Conservation (phyloP, 176 grass and related monocot genomes). For the Neostapfia colusana region DNA sequence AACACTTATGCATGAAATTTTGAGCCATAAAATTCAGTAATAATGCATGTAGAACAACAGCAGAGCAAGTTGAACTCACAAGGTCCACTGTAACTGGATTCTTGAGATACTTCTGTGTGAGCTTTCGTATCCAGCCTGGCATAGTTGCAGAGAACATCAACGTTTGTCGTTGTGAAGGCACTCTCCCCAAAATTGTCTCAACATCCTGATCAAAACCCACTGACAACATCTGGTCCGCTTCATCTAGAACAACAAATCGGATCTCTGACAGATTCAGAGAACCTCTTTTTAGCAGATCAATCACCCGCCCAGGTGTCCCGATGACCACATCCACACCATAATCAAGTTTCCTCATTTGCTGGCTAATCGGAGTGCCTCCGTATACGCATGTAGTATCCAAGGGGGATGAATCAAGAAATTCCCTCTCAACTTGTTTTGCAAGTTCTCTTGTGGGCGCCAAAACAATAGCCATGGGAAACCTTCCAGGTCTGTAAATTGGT, state of each 20-base stretch:
- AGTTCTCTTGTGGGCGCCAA: conserved; percentile 94
- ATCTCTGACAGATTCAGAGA: conserved; percentile 63
- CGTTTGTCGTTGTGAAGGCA: conserved; percentile 61
- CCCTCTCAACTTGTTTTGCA: conserved; percentile 91
- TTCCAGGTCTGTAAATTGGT: conserved; percentile 55
- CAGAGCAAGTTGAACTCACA: conserved; percentile 51
- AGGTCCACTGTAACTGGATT: conserved; percentile 73
- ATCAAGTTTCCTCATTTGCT: conserved; percentile 68
- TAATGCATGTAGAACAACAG: neutral
- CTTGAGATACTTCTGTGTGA: conserved; percentile 67
- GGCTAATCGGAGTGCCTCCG: conserved; percentile 79
- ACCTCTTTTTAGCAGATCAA: conserved; percentile 81
- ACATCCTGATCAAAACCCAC: conserved; percentile 92
- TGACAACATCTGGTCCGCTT: conserved; percentile 94
- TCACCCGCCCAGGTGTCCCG: conserved; percentile 84
- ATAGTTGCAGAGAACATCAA: conserved; percentile 99
- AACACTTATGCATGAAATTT: neutral
- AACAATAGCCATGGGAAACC: conserved; percentile 65
- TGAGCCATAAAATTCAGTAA: neutral
- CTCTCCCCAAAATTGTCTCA: conserved; percentile 69
- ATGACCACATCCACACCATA: conserved; percentile 84
- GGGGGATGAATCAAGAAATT: conserved; percentile 71
- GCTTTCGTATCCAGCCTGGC: conserved; percentile 80
- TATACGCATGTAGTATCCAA: conserved; percentile 82
- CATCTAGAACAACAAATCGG: conserved; percentile 91